Evolutionary conservation across 805 yeast species (phyloP).

Genomic region (Schwanniomyces pseudopolymorphus): DNA sequence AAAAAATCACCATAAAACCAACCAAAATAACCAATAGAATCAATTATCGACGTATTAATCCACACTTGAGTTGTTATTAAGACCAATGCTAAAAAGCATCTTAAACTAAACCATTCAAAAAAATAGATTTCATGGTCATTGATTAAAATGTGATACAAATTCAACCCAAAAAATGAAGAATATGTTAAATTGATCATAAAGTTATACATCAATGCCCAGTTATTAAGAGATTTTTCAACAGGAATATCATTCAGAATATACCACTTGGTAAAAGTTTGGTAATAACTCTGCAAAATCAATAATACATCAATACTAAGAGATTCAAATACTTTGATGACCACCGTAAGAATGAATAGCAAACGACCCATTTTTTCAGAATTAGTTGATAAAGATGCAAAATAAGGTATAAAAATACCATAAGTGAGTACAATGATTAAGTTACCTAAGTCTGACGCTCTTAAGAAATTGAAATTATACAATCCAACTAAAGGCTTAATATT

Average conservation of each 20-base stretch:
- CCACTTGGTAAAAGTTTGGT: slow-evolving; percentile 62
- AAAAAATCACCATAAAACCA: slow-evolving; percentile 90
- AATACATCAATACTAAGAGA: slow-evolving; percentile 50
- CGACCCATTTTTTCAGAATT: slow-evolving; percentile 15
- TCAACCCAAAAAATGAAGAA: slow-evolving; percentile 46
- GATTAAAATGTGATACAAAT: slow-evolving; percentile 25
- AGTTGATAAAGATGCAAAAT: slow-evolving; percentile 27
- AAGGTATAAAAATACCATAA: slow-evolving; percentile 43
- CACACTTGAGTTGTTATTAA: slow-evolving; percentile 61
- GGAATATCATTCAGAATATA: slow-evolving; percentile 65
- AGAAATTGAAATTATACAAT: slow-evolving; percentile 58
- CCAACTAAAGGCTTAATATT: slow-evolving; percentile 55
- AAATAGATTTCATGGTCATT: slow-evolving; percentile 18
- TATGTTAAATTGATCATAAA: slow-evolving; percentile 53
- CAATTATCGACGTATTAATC: slow-evolving; percentile 67
- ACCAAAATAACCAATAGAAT: slow-evolving; percentile 79
- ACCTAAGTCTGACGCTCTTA: slow-evolving; percentile 63
- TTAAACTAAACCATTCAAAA: slow-evolving; percentile 44
- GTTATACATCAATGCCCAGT: slow-evolving; percentile 70
- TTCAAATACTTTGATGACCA: slow-evolving; percentile 49
- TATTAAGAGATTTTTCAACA: slow-evolving; percentile 63
- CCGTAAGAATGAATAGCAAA: slow-evolving; percentile 39
- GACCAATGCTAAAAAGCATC: slow-evolving; percentile 58
- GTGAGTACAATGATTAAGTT: slow-evolving; percentile 45
- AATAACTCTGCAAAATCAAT: slow-evolving; percentile 57